Evolutionary conservation across 1,284 basidiomycete genomes (phyloP), one percentile per base, ranked within the genome.

Genomic region (Ustilago crameri): DNA sequence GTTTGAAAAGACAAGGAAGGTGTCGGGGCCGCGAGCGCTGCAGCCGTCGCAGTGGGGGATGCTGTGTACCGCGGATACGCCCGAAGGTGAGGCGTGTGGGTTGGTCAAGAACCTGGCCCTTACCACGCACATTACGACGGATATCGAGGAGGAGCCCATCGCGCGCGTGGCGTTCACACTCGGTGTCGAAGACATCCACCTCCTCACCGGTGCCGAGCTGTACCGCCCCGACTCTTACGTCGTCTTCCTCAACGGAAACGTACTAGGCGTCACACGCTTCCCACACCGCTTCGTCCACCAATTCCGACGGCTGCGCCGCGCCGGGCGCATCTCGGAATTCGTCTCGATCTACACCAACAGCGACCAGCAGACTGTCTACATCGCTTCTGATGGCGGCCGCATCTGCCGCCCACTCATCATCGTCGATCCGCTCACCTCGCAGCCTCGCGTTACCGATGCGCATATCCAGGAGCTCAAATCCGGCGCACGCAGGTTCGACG

Each of bases 31-130:
- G 24, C 90, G 96, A 82, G 95, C 96, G 14, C 85, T 99, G 66
- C 96, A 99, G 84, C 95, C 96, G 10, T 93, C 91, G 86, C 96
- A 99, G 85, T 99, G 97, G 97, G 97, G 96, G 42, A 94, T 99
- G 88, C 86, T 99, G 22, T 99, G 96, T 85, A 93, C 96, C 0
- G 95, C 93, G 81, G 96, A 99, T 85, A 99, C 97, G 3, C 96
- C 96, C 0, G 96, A 99, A 89, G 97, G 96, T 82, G 96, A 99
- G 85, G 96, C 96, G 7, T 99, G 96, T 83, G 96, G 96, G 51
- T 86, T 99, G 61, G 97, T 99, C 48, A 99, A 99, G 87, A 99
- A 99, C 84, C 86, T 99, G 59, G 97, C 96, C 2, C 87, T 98
- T 41, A 99, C 98, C 95, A 98, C 97, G 3, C 97, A 99, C 84